Evolutionary conservation across 352 stramenopile species (phyloP).

Genomic region (Pythium pectinolyticum): DNA sequence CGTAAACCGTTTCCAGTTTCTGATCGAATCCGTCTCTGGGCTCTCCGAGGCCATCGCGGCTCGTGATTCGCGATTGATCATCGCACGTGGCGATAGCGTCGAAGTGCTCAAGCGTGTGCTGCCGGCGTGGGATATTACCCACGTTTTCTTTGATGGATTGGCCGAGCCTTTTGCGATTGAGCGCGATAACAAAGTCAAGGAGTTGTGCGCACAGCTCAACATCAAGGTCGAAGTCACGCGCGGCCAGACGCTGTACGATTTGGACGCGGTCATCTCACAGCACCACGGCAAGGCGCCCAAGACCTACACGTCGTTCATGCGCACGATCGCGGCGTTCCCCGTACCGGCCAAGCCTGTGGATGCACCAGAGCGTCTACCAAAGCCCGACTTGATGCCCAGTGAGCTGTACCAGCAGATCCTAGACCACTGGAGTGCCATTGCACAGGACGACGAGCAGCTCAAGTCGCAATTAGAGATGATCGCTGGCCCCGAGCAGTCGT

Average conservation of each 20-base stretch:
- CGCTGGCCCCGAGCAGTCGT: conserved; percentile 57
- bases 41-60: conserved; percentile 68
- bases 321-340: conserved; percentile 51
- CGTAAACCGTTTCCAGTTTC: conserved; percentile 89
- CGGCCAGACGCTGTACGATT: conserved; percentile 73
- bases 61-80: conserved; percentile 62
- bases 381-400: conserved; percentile 40
- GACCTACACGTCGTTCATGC: conserved; percentile 77
- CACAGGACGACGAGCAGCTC: conserved; percentile 35
- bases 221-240: conserved; percentile 76
- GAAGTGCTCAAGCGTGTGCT: conserved; percentile 83
- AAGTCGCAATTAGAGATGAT: conserved; percentile 36
- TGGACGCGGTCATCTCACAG: conserved; percentile 58
- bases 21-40: conserved; percentile 91
- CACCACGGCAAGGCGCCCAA: conserved; percentile 61
- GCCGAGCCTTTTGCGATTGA: conserved; percentile 89
- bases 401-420: conserved; percentile 64
- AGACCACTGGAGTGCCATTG: conserved; percentile 45
- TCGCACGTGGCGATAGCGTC: conserved; percentile 73
- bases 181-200: conserved; percentile 70
- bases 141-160: conserved; percentile 91
- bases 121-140: conserved; percentile 84
- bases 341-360: conserved; percentile 48
- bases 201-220: conserved; percentile 42
- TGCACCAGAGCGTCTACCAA: conserved; percentile 44